Evolutionary conservation across 176 grass and related monocot species (phyloP), one percentile per base, ranked within the genome.

Genomic region (Carex parvula): DNA sequence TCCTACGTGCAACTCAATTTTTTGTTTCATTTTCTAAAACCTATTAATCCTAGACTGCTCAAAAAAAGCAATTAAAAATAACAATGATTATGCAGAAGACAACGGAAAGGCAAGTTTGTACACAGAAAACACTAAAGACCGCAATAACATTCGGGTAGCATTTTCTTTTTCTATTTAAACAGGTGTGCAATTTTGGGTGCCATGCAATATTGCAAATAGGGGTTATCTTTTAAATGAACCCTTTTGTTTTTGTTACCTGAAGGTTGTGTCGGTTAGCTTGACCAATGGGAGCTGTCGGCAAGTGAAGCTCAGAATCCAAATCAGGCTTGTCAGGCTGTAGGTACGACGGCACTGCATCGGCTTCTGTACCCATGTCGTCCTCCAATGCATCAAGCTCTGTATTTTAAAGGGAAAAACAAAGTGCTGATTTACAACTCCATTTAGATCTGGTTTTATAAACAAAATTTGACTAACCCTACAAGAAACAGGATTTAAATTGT

Each of bases 371-470:
- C 91, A 98, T 95, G 81, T 98, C 96, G 50, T 90, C 91, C 87
- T 98, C 96, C 85, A 98, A 86, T 35, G 86, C 96, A 93, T 98
- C 96, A 26, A 95, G 75, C 64, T 98, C 96, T 98, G 84, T 22
- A 92, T 78, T 66, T 10, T 53, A 55, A 6, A 54, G 21, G 71
- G 83, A 68, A 21, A 79, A 55, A 48, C 29, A 17, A 60, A 81
- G 67, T 22, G 17, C 66, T 4, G 15, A 64, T 53, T 62, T 66
- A 35, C 76, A 24, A 81, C 32, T 58, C 57, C 46, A 76, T 66
- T 18, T 17, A 52, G 0, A 54, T 55, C 9, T 53, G 39, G 18
- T 21, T 44, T 20, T 21, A 72, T 48, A 21, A 72, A 44, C 42
- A 13, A 30, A 32, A 22, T 12, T 48, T 50, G 10, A 73, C n/a